Base-by-base conservation (phyloP, 2,329 filamentous ascomycete genomes). In the Colletotrichum musicola region DNA sequence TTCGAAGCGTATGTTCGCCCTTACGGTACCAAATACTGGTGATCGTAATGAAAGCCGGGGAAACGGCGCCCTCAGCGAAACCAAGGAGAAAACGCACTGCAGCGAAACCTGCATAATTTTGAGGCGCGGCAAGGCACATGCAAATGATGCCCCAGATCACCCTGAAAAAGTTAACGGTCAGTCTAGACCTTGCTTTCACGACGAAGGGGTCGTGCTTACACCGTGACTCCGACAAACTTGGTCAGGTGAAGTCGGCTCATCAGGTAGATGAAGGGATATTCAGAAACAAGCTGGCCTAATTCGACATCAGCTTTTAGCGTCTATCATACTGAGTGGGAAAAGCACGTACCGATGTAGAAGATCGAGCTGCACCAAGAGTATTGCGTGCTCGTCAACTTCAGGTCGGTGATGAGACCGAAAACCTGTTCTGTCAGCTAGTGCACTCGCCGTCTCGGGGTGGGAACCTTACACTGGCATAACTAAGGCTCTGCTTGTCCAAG, bases 221-320 rank as follows among this genome's bases (percentile, higher is more conserved):
- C 78, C 0, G 82, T 85, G 1, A 74, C 74, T 14, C 84, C 84
- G 4, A 87, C 84, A 65, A 85, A 85, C 64, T 83, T 84, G 42
- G 83, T 81, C n/a, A 87, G 72, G 9, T 79, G 83, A 4, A 87
- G 76, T 4, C 80, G 77, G 40, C 79, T 82, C 84, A 87, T 86
- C 12, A 86, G 74, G 71, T 85, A 86, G 56, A 84, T 84, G 65
- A 83, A 84, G 1, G 84, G 84, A 64, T 81, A 85, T 68, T 85
- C 84, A 0, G 83, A 79, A 2, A 84, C 79, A 9, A 84, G 76
- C 69, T 84, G 82, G 6, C 80, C 78, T 68, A 18, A 42, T 9
- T 10, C 4, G 3, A 18, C 1, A 6, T 6, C 63, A 30, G 47
- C 27, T 16, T 3, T 4, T 5, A 1, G 0, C 2, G 1, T 10